phyloP scores from a whole-genome alignment of 495 filamentous ascomycete species.

The Podospora bellae-mahoneyi region DNA sequence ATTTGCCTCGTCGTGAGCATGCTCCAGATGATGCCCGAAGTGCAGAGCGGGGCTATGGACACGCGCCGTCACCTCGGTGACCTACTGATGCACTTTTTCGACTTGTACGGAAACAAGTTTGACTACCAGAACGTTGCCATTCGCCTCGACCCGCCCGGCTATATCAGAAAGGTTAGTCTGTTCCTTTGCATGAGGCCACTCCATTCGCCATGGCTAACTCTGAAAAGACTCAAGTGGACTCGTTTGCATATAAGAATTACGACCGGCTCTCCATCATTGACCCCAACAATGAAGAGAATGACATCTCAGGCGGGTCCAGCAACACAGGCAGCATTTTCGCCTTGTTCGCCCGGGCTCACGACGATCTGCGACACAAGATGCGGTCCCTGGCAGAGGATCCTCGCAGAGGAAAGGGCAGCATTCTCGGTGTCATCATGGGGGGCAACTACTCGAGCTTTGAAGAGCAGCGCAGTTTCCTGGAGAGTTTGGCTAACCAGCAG shows the following conservation, averaged over 20 bases:
- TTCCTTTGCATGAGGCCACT: background rate
- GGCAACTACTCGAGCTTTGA: constrained; percentile 70
- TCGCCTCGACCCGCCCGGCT: constrained; percentile 65
- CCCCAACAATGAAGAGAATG: constrained; percentile 77
- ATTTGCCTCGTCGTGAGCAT: constrained; percentile 90
- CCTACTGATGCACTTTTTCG: constrained; percentile 78
- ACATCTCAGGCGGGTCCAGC: constrained; percentile 77
- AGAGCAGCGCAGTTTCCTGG: constrained; percentile 54
- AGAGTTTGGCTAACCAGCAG: constrained; percentile 19
- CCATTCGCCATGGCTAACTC: constrained; percentile 20
- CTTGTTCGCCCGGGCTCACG: constrained; percentile 61
- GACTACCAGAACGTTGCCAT: constrained; percentile 65
- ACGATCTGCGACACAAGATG: constrained; percentile 57
- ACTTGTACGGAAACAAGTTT: constrained; percentile 81
- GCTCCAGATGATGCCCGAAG: constrained; percentile 69
- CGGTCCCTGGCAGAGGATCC: constrained; percentile 26
- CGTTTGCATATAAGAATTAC: constrained; percentile 47
- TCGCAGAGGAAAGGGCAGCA: constrained; percentile 40
- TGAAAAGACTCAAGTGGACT: constrained; percentile 33
- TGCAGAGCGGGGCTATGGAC: constrained; percentile 54
- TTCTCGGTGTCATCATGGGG: constrained; percentile 63
- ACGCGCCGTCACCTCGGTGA: constrained; percentile 67
- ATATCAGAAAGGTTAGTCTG: constrained; percentile 66
- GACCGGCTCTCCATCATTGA: constrained; percentile 73
- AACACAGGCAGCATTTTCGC: constrained; percentile 60